Evolutionary conservation across 306 rosid genomes (phyloP).

Genomic region (Begonia masoniana): DNA sequence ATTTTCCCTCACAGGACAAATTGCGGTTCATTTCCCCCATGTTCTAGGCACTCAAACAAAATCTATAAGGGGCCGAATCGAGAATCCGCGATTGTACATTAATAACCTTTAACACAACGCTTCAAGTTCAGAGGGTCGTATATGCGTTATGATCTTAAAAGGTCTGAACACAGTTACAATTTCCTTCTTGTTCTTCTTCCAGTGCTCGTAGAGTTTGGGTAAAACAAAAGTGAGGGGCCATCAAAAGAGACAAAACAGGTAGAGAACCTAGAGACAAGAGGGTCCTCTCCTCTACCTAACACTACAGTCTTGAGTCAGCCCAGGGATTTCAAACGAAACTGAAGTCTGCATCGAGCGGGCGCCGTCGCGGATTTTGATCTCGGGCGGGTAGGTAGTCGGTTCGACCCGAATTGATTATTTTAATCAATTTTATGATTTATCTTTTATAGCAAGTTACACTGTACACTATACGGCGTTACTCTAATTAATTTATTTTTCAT

Average conservation of each 20-base stretch:
- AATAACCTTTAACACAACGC: slow-evolving; percentile 84
- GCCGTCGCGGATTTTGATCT: too few relatives aligned
- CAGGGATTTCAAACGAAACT: too few relatives aligned
- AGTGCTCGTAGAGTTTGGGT: slow-evolving; percentile 51
- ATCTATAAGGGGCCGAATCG: not conserved
- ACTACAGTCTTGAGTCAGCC: too few relatives aligned
- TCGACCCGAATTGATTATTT: too few relatives aligned
- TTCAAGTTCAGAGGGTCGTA: slow-evolving; percentile 54
- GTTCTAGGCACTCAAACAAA: slow-evolving; percentile 1
- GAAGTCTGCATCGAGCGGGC: too few relatives aligned
- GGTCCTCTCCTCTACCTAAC: too few relatives aligned
- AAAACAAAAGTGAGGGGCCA: slow-evolving; percentile 73
- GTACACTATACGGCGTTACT: too few relatives aligned
- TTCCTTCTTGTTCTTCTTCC: slow-evolving; percentile 46
- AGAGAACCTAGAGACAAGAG: too few relatives aligned
- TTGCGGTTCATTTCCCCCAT: not conserved
- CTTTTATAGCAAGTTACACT: too few relatives aligned
- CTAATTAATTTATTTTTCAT: too few relatives aligned
- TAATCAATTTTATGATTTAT: too few relatives aligned
- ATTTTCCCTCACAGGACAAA: not conserved
- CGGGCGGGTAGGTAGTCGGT: too few relatives aligned
- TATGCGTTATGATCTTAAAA: slow-evolving; percentile 28
- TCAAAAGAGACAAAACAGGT: slow-evolving; percentile 3
- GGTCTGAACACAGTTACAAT: slow-evolving; percentile 41
- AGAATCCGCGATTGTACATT: not conserved